Percentiles rank a stretch among this genome's conserved stretches.
These are phyloP conservation scores for Xerocomus nothofagi DNA, from an alignment of 1,284 basidiomycete genomes.

Conservation along the genomic window DNA sequence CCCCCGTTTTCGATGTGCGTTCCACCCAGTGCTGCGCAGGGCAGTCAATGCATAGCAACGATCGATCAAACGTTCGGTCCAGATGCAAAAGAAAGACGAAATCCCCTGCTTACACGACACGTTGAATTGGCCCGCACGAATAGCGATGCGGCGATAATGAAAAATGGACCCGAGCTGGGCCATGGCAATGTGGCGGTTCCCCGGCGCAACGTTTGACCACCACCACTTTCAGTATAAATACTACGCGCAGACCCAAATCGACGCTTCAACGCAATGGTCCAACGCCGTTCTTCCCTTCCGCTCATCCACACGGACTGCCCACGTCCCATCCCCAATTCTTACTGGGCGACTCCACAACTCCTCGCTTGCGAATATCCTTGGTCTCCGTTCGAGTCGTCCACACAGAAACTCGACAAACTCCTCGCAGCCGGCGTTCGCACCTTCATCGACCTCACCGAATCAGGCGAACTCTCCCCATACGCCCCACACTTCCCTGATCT, in stretches of 20 bases:
- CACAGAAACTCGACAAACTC: slow-evolving; percentile 65
- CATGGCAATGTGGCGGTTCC: slow-evolving; percentile 17
- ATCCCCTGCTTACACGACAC: slow-evolving; percentile 10
- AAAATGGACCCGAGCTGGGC: slow-evolving; percentile 7
- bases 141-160: slow-evolving; percentile 16
- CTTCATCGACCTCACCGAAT: slow-evolving; percentile 77
- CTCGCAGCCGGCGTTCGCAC: slow-evolving; percentile 69
- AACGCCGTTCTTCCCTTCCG: slow-evolving; percentile 26
- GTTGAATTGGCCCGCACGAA: slow-evolving; percentile 7
- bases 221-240: too few species aligned
- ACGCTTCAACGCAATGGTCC: too few species aligned
- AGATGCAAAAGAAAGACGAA: not conserved
- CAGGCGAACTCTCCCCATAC: slow-evolving; percentile 68
- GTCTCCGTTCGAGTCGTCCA: slow-evolving; percentile 49
- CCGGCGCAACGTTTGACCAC: too few species aligned
- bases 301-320: slow-evolving; percentile 26
- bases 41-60: slow-evolving; percentile 7
- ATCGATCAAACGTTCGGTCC: slow-evolving; percentile 20
- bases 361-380: slow-evolving; percentile 80
- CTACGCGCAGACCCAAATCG: too few species aligned
- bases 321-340: slow-evolving; percentile 74
- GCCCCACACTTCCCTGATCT: slow-evolving; percentile 53
- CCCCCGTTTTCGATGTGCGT: slow-evolving; percentile 25
- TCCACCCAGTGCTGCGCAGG: slow-evolving; percentile 1
- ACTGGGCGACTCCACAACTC: slow-evolving; percentile 72